Conservation (phyloP, 768 basidiomycete genomes). For the Termitomyces sp. region DNA sequence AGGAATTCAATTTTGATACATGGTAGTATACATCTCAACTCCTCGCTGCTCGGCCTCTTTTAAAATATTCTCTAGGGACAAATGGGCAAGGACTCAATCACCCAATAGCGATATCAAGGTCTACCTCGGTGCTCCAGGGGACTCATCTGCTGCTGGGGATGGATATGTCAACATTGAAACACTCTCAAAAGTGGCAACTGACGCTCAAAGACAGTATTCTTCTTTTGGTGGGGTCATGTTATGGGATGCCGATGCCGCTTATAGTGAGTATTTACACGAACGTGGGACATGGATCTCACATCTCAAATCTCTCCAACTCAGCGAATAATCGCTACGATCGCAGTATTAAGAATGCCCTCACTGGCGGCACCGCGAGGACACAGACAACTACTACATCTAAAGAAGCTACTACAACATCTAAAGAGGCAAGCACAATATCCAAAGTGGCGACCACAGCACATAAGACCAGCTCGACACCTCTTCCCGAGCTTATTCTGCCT, state of each 20-base stretch:
- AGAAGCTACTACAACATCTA: not conserved
- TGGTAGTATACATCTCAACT: slow-evolving; percentile 32
- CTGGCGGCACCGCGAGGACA: slow-evolving; percentile 17
- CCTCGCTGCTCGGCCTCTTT: not conserved
- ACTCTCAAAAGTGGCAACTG: slow-evolving; percentile 38
- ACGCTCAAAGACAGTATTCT: slow-evolving; percentile 48
- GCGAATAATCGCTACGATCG: slow-evolving; percentile 49
- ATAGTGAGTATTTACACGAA: slow-evolving; percentile 35
- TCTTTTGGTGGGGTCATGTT: slow-evolving; percentile 60
- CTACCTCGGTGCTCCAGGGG: slow-evolving; percentile 57
- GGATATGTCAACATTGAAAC: slow-evolving; percentile 49
- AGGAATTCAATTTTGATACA: slow-evolving; percentile 52
- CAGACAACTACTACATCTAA: not conserved
- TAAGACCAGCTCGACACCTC: slow-evolving; percentile 4
- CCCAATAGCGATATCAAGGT: slow-evolving; percentile 57
- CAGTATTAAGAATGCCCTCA: slow-evolving; percentile 46
- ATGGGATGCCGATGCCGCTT: slow-evolving; percentile 40
- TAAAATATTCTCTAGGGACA: slow-evolving; percentile 35
- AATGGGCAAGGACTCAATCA: slow-evolving; percentile 60
- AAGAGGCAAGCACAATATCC: not conserved
- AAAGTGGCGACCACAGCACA: not conserved
- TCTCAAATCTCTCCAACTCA: slow-evolving; percentile 6
- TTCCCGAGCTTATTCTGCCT: slow-evolving; percentile 13
- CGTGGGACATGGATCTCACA: not conserved
- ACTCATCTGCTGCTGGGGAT: slow-evolving; percentile 45